These are phyloP conservation scores for Cryptococcus hybrid DNA, from an alignment of 1,284 basidiomycete genomes.

Conservation along the genomic window DNA sequence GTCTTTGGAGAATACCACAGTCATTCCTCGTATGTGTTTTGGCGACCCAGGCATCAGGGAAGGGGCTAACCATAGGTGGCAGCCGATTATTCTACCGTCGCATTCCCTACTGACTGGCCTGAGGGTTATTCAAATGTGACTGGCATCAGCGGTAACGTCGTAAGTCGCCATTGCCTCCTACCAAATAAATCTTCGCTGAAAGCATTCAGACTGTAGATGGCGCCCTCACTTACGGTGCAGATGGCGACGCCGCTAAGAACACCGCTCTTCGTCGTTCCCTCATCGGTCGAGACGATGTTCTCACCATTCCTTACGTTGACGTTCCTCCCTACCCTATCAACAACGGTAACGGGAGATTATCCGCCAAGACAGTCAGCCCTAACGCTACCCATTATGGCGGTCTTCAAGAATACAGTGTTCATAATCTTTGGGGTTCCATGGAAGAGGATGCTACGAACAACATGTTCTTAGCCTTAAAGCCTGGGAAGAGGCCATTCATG, in stretches of 20 bases:
- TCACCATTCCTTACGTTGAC: conserved; percentile 51
- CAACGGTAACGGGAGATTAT: conserved; percentile 17
- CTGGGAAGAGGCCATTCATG: conserved; percentile 63
- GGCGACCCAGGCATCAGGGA: too few relatives aligned
- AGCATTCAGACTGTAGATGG: conserved; percentile 59
- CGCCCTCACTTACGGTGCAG: conserved; percentile 55
- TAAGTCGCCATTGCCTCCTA: not conserved
- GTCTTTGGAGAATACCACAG: conserved; percentile 10
- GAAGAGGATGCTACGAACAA: conserved; percentile 62
- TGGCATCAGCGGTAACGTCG: conserved; percentile 68
- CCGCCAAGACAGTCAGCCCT: conserved; percentile 55
- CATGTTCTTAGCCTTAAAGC: conserved; percentile 56
- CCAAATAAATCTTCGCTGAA: not conserved
- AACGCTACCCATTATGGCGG: conserved; percentile 62
- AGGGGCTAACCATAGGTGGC: not conserved
- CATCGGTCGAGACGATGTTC: conserved; percentile 31
- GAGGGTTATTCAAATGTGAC: conserved; percentile 62
- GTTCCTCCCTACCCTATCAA: conserved; percentile 21
- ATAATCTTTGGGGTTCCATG: conserved; percentile 65
- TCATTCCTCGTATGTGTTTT: conserved; percentile 9
- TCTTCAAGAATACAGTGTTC: conserved; percentile 58
- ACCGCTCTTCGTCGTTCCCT: conserved; percentile 47
- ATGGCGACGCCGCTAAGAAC: conserved; percentile 19
- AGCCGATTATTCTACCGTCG: conserved; percentile 55
- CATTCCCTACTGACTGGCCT: conserved; percentile 22